These are phyloP conservation scores for Cornus controversa DNA, from an alignment of 148 eudicot genomes.

Conservation along the genomic window DNA sequence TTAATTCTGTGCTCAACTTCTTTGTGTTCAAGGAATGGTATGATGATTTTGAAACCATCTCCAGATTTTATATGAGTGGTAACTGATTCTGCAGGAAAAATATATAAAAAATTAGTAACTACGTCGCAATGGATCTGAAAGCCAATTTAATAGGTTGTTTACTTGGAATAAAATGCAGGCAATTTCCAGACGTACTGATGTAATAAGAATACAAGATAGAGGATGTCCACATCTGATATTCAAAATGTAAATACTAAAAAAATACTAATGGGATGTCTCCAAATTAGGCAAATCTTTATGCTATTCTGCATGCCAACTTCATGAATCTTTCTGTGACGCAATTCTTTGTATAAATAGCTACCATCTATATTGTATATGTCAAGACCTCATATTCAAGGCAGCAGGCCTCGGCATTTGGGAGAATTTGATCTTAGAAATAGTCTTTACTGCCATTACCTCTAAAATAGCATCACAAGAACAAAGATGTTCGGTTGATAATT, in stretches of 20 bases:
- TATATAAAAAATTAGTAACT: constrained; percentile 1
- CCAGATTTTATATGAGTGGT: constrained; percentile 43
- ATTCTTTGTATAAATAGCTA: neutral
- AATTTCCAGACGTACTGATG: neutral
- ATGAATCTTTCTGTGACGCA: neutral
- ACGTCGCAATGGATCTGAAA: neutral
- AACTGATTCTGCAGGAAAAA: constrained; percentile 47
- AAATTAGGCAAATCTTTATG: neutral
- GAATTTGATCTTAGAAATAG: neutral
- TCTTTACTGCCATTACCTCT: neutral
- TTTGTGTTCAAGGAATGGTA: constrained; percentile 42
- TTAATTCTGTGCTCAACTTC: constrained; percentile 38
- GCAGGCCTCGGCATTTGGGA: neutral
- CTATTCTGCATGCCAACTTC: neutral
- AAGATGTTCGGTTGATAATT: neutral
- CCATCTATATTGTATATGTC: neutral
- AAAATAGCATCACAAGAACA: neutral
- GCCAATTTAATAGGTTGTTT: neutral
- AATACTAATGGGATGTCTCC: neutral
- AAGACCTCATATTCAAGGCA: neutral
- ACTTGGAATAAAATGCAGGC: neutral
- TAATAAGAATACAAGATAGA: neutral
- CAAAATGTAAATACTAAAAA: too few species aligned
- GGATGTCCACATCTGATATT: neutral
- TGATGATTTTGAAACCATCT: constrained; percentile 47